Base-by-base conservation (phyloP, 345 rosid species). In the Gossypium arboreum region DNA sequence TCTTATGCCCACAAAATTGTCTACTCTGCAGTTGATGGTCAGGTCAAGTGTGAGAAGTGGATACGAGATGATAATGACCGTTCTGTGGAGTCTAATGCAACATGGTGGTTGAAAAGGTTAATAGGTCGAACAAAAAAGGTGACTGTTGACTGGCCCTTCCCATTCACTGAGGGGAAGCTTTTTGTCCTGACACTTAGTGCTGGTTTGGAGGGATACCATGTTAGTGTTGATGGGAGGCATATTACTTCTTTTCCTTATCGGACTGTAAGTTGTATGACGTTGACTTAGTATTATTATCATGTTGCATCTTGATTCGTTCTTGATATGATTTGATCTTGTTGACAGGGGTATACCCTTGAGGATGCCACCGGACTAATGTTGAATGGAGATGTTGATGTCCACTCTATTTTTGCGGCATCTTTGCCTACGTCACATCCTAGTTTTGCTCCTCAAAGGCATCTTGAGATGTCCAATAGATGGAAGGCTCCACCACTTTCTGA, bases 21-120 rank as follows among this genome's bases (percentile, higher is more conserved):
- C 50, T 79, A 65, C 81, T 80, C 63, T 88, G 81, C 87, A 94
- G 98, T 94, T 84, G 98, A 94, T 77, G 88, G 89, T 63, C 93
- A 83, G 78, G 84, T 86, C 62, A 92, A 92, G 88, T 92, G 98
- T 79, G 98, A 94, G 85, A 91, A 91, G 82, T 94, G 98, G 98
- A 90, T 88, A 66, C 89, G 88, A 55, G 95, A 92, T 81, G 94
- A 94, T 78, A 89, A 87, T 12, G 77, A 77, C 71, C 85, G 52
- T 75, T 85, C 89, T 0, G 95, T 90, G 80, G 91, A 87, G 76
- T 84, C 90, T 18, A 90, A 88, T 69, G 86, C 92, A n/a, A 86
- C 83, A 25, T 92, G 97, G 98, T 94, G 98, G 98, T 80, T 92
- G 82, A 89, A 82, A 73, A 79, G 97, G 72, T 83, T 91, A 7